Percentiles rank a stretch among this genome's conserved stretches.
Evolutionary conservation across 2,329 filamentous ascomycete species (phyloP).

Genomic region (Cladosporium cucumerinum): DNA sequence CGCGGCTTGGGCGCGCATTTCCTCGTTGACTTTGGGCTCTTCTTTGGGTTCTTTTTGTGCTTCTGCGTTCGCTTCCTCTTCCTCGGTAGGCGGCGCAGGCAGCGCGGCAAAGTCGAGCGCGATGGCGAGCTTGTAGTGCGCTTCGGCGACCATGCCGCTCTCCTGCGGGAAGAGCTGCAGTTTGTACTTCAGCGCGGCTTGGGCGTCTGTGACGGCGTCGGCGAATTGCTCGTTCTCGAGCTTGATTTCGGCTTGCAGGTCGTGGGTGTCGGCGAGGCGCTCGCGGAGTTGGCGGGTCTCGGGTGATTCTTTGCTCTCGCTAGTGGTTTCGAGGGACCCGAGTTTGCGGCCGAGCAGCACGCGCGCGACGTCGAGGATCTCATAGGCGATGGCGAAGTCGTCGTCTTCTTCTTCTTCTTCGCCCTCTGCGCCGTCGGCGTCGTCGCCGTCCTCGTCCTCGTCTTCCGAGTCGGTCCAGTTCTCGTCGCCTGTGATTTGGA

Average conservation of each 20-base stretch:
- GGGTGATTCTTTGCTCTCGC: conserved; percentile 12
- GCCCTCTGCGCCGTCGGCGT: conserved; percentile 40
- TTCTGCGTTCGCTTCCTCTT: conserved; percentile 42
- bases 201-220: conserved; percentile 81
- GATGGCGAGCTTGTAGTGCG: conserved; percentile 92
- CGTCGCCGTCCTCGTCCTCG: conserved; percentile 49
- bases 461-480: conserved; percentile 83
- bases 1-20: conserved; percentile 67
- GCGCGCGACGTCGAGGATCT: conserved; percentile 61
- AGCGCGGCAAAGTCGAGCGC: conserved; percentile 91
- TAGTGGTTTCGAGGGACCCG: conserved; percentile 30
- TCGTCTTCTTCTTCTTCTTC: conserved; percentile 54
- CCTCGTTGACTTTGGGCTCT: conserved; percentile 58
- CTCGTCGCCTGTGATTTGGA: conserved; percentile 92
- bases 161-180: conserved; percentile 74
- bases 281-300: conserved; percentile 67
- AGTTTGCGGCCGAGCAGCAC: conserved; percentile 58
- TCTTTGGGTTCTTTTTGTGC: conserved; percentile 36
- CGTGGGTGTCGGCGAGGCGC: conserved; percentile 86
- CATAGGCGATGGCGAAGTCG: conserved; percentile 62
- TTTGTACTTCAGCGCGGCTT: conserved; percentile 74
- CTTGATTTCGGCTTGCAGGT: conserved; percentile 93
- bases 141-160: conserved; percentile 84
- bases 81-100: conserved; percentile 56
- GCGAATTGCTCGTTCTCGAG: conserved; percentile 91